Conservation (phyloP, 192 early-diverging fungal genomes). For the Allomyces javanicus region DNA sequence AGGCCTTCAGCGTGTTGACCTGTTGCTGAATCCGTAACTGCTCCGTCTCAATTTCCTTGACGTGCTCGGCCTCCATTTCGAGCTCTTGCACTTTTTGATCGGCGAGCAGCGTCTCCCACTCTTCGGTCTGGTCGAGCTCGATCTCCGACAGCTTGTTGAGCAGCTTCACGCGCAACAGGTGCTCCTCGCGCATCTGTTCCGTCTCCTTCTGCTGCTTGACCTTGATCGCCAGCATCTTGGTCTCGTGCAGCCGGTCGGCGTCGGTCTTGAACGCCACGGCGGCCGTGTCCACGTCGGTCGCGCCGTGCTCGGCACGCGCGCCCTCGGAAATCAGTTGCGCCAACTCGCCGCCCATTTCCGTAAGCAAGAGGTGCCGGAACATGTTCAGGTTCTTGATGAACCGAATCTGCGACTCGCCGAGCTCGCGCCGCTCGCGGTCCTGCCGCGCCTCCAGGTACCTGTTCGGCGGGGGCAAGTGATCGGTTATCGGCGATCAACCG, state of each 20-base stretch:
- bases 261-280: neutral
- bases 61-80: constrained; percentile 12
- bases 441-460: constrained; percentile 8
- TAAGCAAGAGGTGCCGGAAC: constrained; percentile 8
- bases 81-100: constrained; percentile 15
- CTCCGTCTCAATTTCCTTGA: constrained; percentile 9
- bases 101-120: constrained; percentile 7
- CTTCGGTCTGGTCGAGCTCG: constrained; percentile 11
- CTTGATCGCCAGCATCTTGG: constrained; percentile 13
- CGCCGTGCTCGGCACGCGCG: too few relatives aligned
- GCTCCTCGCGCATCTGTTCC: constrained; percentile 15
- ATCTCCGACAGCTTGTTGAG: constrained; percentile 10
- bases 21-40: constrained; percentile 9
- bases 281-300: too few relatives aligned
- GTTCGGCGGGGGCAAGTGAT: too few relatives aligned
- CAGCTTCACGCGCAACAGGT: constrained; percentile 11
- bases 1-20: constrained; percentile 7
- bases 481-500: too few relatives aligned
- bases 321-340: too few relatives aligned
- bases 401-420: constrained; percentile 10
- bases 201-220: constrained; percentile 15
- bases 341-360: constrained; percentile 4
- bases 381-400: constrained; percentile 12
- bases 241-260: constrained; percentile 10
- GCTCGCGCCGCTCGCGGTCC: constrained; percentile 11